Evolutionary conservation across 2,329 filamentous ascomycete species (phyloP), one percentile per base, ranked within the genome.

Genomic region (Penicillium sp.): DNA sequence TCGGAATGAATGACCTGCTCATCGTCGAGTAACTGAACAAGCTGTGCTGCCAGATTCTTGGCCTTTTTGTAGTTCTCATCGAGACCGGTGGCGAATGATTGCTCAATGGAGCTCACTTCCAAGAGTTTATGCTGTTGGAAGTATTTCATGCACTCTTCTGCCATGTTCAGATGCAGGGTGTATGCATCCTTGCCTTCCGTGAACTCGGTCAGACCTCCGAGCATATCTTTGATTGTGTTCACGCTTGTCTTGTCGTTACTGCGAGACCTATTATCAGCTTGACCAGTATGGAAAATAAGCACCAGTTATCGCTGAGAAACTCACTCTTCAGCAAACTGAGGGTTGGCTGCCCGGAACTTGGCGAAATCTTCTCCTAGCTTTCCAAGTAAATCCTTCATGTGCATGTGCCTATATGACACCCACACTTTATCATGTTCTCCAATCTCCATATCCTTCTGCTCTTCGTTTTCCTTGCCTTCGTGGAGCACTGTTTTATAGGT

Each of bases 311-410:
- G 10, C 39, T 41, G 13, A 11, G 19, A 41, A 21, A 41, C 70
- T 67, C 62, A 80, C 70, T 86, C 82, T 61, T 95, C 88, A 13
- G 91, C 90, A 69, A 98, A 98, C 70, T 98, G 91, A 14, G 93
- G 90, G 71, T 99, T 96, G 59, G 95, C 88, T 44, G 88, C 86
- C 67, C 96, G 84, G 76, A 99, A 99, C 70, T 88, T 93, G 68
- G 92, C 88, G 70, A 99, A 98, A 71, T 98, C 93, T 55, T 86
- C 84, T 82, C 93, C 95, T 59, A 99, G 81, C 74, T 93, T 96
- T 70, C 93, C 90, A 67, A 98, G 93, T 3, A 95, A 95, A 73
- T 98, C 93, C 73, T 96, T 96, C 95, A 99, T 99, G 75, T 99
- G 95, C 52, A 87, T 84, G 76, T 99, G 95, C 53, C 95, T 85